Conservation (phyloP, 768 basidiomycete genomes). For the Boletus rubescentipes region DNA sequence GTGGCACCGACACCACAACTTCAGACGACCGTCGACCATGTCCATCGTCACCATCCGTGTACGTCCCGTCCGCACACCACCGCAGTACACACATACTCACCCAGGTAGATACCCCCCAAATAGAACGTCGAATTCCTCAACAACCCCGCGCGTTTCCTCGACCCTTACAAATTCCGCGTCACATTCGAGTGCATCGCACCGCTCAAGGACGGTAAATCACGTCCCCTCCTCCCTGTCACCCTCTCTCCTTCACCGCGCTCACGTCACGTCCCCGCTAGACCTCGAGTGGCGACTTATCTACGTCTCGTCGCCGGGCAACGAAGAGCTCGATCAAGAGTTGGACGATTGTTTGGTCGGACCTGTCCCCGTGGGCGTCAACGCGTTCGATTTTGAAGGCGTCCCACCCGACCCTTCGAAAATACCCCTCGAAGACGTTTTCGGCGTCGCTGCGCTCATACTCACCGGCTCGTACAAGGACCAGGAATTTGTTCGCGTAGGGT, state of each 20-base stretch:
- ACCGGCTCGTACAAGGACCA: constrained; percentile 96
- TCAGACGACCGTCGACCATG: constrained; percentile 41
- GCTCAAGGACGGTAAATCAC: constrained; percentile 75
- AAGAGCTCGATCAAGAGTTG: constrained; percentile 93
- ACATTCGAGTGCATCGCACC: constrained; percentile 96
- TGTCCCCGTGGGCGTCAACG: constrained; percentile 94
- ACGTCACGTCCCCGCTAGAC: too few species aligned
- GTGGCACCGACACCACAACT: neutral
- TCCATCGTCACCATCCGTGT: constrained; percentile 72
- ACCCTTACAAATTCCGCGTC: constrained; percentile 90
- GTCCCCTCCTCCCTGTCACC: too few species aligned
- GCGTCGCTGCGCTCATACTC: constrained; percentile 95
- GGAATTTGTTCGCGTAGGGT: constrained; percentile 98
- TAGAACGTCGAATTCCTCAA: constrained; percentile 89
- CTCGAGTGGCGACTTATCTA: constrained; percentile 98
- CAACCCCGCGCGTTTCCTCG: constrained; percentile 92
- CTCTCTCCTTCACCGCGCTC: too few species aligned
- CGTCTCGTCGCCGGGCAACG: constrained; percentile 90
- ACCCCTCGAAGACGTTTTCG: constrained; percentile 86
- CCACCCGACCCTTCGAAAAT: constrained; percentile 84
- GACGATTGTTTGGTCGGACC: constrained; percentile 98
- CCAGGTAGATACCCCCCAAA: too few species aligned
- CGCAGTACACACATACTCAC: too few species aligned
- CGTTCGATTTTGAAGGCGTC: constrained; percentile 92
- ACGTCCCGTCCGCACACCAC: too few species aligned